A percentile compares a stretch with the other conserved stretches of the same genome.
Evolutionary conservation across 768 basidiomycete genomes (phyloP).

Genomic region (Lactarius psammicola): DNA sequence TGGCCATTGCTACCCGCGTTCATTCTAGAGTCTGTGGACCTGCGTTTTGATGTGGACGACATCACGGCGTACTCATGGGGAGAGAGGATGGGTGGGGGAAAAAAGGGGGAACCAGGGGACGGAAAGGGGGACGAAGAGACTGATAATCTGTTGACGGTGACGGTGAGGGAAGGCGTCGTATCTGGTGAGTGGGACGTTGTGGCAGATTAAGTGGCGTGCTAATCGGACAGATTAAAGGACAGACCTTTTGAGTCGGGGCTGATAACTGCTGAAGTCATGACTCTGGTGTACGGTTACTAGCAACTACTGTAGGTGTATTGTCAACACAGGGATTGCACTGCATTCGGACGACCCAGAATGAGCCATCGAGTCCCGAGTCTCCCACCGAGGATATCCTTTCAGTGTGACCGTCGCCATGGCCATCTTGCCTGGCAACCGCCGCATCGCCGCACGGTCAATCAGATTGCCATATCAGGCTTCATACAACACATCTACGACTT

Average conservation of each 20-base stretch:
- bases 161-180: slow-evolving; percentile 20
- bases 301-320: background rate
- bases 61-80: slow-evolving; percentile 66
- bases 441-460: background rate
- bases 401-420: slow-evolving; percentile 13
- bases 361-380: too few species aligned
- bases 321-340: background rate
- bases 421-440: slow-evolving; percentile 9
- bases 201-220: background rate
- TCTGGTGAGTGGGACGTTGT: slow-evolving; percentile 13
- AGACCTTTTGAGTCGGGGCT: slow-evolving; percentile 28
- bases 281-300: background rate
- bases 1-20: slow-evolving; percentile 19
- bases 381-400: background rate
- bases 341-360: background rate
- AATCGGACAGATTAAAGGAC: background rate
- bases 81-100: slow-evolving; percentile 65
- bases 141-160: slow-evolving; percentile 41
- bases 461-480: slow-evolving; percentile 15
- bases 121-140: slow-evolving; percentile 50
- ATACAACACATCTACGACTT: background rate
- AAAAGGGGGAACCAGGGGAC: slow-evolving; percentile 63
- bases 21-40: slow-evolving; percentile 25
- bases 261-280: slow-evolving; percentile 22
- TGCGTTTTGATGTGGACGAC: slow-evolving; percentile 37